phyloP scores from a whole-genome alignment of 2,329 filamentous ascomycete genomes.

The Nemania serpens region DNA sequence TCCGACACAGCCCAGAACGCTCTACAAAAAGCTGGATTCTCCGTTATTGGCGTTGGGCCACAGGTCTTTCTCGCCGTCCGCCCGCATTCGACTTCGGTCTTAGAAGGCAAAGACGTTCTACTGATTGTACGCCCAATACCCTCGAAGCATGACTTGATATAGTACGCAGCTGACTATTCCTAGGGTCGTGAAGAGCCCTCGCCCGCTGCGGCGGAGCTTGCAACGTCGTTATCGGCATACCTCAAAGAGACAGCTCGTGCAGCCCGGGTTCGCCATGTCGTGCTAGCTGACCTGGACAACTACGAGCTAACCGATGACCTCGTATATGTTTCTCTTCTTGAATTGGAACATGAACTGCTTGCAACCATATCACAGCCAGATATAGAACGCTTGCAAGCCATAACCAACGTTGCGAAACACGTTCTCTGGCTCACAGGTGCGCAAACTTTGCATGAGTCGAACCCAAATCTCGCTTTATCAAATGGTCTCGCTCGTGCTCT shows the following conservation, averaged over 20 bases:
- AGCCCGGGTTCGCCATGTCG: neutral
- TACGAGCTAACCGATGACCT: neutral
- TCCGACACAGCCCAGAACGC: too few species aligned
- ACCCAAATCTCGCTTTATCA: conserved; percentile 23
- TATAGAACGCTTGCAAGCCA: neutral
- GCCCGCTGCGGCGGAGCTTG: too few species aligned
- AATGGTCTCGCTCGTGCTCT: conserved; percentile 28
- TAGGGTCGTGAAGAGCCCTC: too few species aligned
- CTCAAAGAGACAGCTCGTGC: neutral
- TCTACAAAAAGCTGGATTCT: too few species aligned
- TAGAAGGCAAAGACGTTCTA: too few species aligned
- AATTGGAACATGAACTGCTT: neutral
- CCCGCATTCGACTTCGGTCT: too few species aligned
- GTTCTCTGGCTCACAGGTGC: conserved; percentile 5
- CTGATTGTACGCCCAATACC: too few species aligned
- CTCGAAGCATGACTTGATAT: too few species aligned
- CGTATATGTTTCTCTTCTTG: conserved; percentile 13
- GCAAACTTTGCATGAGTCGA: neutral
- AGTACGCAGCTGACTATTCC: too few species aligned
- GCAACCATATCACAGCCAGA: neutral
- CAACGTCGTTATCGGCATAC: too few species aligned
- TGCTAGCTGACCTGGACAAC: neutral
- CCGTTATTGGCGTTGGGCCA: too few species aligned
- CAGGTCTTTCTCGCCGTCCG: too few species aligned
- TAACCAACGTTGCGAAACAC: neutral